phyloP scores from a whole-genome alignment of 768 basidiomycete species.

The Chiua virens region DNA sequence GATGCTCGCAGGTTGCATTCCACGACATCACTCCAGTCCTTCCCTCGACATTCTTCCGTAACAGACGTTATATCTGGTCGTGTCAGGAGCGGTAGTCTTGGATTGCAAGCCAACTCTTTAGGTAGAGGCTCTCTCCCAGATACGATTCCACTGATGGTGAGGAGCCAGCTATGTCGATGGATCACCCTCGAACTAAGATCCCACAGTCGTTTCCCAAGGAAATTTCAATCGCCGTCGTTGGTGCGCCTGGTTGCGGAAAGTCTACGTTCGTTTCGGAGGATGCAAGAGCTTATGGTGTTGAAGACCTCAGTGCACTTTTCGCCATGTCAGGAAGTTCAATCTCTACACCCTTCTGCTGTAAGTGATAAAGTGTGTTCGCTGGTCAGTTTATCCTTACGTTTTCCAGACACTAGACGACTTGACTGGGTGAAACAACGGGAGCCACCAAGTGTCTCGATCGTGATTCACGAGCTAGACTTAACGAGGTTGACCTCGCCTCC shows the following conservation, averaged over 20 bases:
- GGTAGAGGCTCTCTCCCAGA: constrained; percentile 20
- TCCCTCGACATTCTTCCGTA: constrained; percentile 32
- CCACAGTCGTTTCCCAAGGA: constrained; percentile 30
- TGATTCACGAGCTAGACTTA: constrained; percentile 57
- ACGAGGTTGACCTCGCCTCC: constrained; percentile 57
- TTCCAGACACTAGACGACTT: constrained; percentile 33
- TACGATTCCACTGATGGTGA: constrained; percentile 24
- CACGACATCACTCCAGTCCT: constrained; percentile 39
- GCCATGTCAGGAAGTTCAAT: constrained; percentile 33
- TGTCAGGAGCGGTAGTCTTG: constrained; percentile 62
- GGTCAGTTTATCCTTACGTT: constrained; percentile 22
- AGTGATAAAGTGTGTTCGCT: constrained; percentile 2
- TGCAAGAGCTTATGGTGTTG: constrained; percentile 58
- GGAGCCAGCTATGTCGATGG: constrained; percentile 2
- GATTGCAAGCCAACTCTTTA: constrained; percentile 37
- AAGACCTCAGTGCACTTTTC: constrained; percentile 39
- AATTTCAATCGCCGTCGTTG: constrained; percentile 75
- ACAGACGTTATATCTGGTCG: constrained; percentile 42
- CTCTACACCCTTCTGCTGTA: constrained; percentile 43
- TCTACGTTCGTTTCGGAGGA: constrained; percentile 79
- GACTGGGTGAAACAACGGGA: constrained; percentile 40
- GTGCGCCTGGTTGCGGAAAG: constrained; percentile 80
- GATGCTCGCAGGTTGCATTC: constrained; percentile 40
- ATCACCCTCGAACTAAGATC: constrained; percentile 6
- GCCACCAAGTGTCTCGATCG: constrained; percentile 44